These are phyloP conservation scores for Aaosphaeria pasadenensis DNA, from an alignment of 2,329 filamentous ascomycete species.

Conservation along the genomic window DNA sequence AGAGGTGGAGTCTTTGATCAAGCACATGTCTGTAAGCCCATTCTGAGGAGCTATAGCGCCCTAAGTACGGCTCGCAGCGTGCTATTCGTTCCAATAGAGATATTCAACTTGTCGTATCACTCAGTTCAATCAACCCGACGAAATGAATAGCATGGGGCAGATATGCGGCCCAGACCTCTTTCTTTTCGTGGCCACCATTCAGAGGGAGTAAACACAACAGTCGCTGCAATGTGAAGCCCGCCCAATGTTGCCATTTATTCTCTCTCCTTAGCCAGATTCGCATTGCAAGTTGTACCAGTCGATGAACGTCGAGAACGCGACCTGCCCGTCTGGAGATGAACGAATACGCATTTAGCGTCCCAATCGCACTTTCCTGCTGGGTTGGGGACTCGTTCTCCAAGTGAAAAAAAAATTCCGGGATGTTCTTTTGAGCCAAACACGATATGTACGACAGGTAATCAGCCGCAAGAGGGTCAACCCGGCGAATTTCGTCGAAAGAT, in stretches of 20 bases:
- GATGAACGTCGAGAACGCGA: conserved; percentile 5
- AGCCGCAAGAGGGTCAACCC: neutral
- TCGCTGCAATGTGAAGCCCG: neutral
- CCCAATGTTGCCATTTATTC: neutral
- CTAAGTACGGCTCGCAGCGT: conserved; percentile 1
- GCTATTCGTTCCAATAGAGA: conserved; percentile 5
- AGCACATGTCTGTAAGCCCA: conserved; percentile 1
- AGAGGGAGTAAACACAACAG: neutral
- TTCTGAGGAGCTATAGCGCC: conserved; percentile 4
- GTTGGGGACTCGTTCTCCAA: neutral
- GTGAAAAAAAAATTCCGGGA: neutral
- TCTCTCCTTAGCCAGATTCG: neutral
- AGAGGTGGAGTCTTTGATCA: neutral
- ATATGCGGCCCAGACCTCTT: neutral
- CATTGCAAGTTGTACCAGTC: conserved; percentile 6
- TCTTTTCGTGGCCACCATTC: neutral
- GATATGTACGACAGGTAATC: neutral
- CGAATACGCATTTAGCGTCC: conserved; percentile 8
- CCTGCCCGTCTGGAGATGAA: conserved; percentile 3
- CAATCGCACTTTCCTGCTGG: conserved; percentile 14
- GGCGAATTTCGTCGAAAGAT: neutral
- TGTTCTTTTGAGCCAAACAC: neutral
- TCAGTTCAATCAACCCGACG: conserved; percentile 5
- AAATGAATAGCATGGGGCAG: conserved; percentile 7
- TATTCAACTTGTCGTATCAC: conserved; percentile 1